Evolutionary conservation across 2,329 filamentous ascomycete species (phyloP).

Genomic region (Venturia oleaginea): DNA sequence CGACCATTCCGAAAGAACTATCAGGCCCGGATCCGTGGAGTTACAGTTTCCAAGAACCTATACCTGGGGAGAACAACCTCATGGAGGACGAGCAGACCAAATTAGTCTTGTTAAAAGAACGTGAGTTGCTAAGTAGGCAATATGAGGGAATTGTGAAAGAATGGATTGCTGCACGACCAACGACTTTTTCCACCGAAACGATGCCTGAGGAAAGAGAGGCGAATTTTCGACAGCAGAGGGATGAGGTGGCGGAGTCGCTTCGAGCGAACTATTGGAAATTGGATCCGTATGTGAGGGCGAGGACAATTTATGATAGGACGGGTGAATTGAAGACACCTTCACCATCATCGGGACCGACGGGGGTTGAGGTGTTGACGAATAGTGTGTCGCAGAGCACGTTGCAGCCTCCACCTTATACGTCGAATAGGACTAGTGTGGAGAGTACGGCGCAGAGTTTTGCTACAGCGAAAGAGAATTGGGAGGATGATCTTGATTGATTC

Average conservation of each 20-base stretch:
- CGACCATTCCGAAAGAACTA: conserved; percentile 69
- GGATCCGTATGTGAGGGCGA: conserved; percentile 77
- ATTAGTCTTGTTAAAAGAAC: conserved; percentile 53
- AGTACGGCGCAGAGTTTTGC: conserved; percentile 11
- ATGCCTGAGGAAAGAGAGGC: not conserved
- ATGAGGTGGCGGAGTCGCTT: conserved; percentile 53
- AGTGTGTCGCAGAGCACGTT: not conserved
- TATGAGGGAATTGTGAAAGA: conserved; percentile 66
- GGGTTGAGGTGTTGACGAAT: not conserved
- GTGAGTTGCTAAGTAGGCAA: conserved; percentile 56
- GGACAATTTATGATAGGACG: conserved; percentile 74
- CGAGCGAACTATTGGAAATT: conserved; percentile 76
- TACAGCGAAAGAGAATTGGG: conserved; percentile 7
- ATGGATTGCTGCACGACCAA: conserved; percentile 53
- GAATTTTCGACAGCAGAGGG: conserved; percentile 37
- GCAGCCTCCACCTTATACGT: not conserved
- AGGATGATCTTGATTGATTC: conserved; percentile 12
- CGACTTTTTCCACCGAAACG: not conserved
- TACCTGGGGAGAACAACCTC: conserved; percentile 62
- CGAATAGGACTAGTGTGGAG: not conserved
- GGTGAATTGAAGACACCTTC: conserved; percentile 32
- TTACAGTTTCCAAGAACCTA: conserved; percentile 73
- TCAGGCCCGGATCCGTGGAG: conserved; percentile 79
- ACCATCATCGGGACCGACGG: not conserved
- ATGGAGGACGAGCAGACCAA: conserved; percentile 57